phyloP scores from a whole-genome alignment of 2,329 filamentous ascomycete genomes.

The Curvularia spicifera region DNA sequence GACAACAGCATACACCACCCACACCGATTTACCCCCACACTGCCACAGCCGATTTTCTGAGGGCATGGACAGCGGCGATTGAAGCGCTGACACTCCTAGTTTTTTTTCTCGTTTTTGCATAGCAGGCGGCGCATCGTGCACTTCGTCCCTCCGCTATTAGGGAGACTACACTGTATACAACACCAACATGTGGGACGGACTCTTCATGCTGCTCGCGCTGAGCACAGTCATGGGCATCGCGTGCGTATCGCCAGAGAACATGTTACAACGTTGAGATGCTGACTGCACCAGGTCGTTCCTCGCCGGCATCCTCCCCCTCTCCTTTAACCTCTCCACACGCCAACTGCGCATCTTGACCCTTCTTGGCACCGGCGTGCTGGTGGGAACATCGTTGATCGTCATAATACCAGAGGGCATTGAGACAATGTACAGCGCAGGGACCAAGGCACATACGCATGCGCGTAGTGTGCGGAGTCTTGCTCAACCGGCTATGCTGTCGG shows the following conservation, averaged over 20 bases:
- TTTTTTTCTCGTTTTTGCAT: conserved; percentile 19
- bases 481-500: conserved; percentile 35
- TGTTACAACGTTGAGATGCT: conserved; percentile 9
- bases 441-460: conserved; percentile 34
- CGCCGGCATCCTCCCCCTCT: conserved; percentile 87
- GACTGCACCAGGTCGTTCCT: conserved; percentile 77
- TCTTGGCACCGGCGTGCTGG: conserved; percentile 89
- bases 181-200: conserved; percentile 63
- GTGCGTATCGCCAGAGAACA: conserved; percentile 51
- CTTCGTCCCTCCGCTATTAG: conserved; percentile 14
- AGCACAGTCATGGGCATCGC: conserved; percentile 70
- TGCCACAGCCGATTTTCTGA: conserved; percentile 9
- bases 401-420: conserved; percentile 98
- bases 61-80: conserved; percentile 29
- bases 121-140: conserved; percentile 25
- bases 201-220: conserved; percentile 69
- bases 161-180: conserved; percentile 19
- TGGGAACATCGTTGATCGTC: conserved; percentile 93
- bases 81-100: conserved; percentile 14
- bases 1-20: conserved; percentile 10
- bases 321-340: conserved; percentile 83
- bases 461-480: conserved; percentile 28
- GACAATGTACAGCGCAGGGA: conserved; percentile 71
- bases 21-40: conserved; percentile 4
- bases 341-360: conserved; percentile 90